These are phyloP conservation scores for Penicillium sp. DNA, from an alignment of 2,329 filamentous ascomycete species.

Conservation along the genomic window DNA sequence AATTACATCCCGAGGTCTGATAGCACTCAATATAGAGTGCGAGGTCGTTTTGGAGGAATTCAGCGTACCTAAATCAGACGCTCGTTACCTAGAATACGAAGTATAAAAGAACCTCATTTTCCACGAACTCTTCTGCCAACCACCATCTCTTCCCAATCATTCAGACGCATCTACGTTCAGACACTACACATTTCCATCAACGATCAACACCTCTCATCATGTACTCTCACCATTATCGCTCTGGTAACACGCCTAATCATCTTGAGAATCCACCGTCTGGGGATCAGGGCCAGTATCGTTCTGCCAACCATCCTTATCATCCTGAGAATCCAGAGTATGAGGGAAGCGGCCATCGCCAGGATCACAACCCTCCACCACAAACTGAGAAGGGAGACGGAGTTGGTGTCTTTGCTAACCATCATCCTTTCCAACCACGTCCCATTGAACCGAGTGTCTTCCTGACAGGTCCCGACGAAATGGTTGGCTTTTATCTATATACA, in stretches of 20 bases:
- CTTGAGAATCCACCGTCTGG: too few relatives aligned
- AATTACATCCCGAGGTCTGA: neutral
- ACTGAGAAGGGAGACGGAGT: neutral
- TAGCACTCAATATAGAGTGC: neutral
- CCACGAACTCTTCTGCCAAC: neutral
- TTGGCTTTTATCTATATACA: neutral
- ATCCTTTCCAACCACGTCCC: neutral
- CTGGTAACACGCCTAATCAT: too few relatives aligned
- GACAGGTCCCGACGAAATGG: neutral
- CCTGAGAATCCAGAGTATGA: neutral
- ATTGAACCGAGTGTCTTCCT: neutral
- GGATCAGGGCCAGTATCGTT: neutral
- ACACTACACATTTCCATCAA: neutral
- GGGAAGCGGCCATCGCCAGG: neutral
- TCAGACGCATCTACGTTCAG: neutral
- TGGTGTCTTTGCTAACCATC: neutral
- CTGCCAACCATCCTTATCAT: neutral
- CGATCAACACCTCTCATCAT: neutral
- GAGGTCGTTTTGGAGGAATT: too few relatives aligned
- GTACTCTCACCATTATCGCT: neutral
- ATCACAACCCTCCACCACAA: neutral
- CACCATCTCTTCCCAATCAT: neutral
- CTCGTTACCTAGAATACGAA: neutral
- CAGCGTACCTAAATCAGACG: neutral
- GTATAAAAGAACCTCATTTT: neutral